Evolutionary conservation across 2,329 filamentous ascomycete species (phyloP), one percentile per base, ranked within the genome.

Genomic region (Monosporascus sp.): DNA sequence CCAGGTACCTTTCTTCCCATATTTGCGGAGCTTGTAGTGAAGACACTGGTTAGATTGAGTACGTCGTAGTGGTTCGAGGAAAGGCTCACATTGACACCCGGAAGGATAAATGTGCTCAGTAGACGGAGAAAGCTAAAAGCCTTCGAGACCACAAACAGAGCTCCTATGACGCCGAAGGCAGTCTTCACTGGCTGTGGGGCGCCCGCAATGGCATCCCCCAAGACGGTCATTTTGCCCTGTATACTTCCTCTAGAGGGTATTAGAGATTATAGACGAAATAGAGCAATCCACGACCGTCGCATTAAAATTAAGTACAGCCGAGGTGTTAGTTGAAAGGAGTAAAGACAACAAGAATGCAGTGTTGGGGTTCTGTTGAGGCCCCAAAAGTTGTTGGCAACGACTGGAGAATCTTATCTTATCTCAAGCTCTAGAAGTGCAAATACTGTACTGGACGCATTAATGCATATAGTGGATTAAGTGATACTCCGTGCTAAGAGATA

Each of bases 1-100:
- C 92, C 93, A 99, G 54, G 88, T 92, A 57, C 93, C 93, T 65
- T 91, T 90, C 63, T 88, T 88, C 62, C 92, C 94, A 74, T 96
- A 97, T 62, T 88, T 91, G 63, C 86, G 86, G 54, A 99, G 85
- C 93, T 96, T 51, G 46, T 35, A 14, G 31, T 35, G 31, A 55
- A 20, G 9, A 22, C 9, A 8, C 37, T 22, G 26, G n/a, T 19
- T 26, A 44, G 56, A 56, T n/a, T 9, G 5, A 52, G 68, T 19
- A 68, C 61, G 31, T 50, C 43, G 11, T 35, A 35, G 31, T 14
- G 11, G 31, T 14, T 14, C 2, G 31, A 14, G 31, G 31, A 14
- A 35, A 35, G 9, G 31, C 80, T 64, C 73, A 86, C 84, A 59
- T 81, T 82, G 57, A 76, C 81, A 51, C 85, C 85, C 57, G 76